Conservation (phyloP, 306 rosid genomes). For the Vicia faba region DNA sequence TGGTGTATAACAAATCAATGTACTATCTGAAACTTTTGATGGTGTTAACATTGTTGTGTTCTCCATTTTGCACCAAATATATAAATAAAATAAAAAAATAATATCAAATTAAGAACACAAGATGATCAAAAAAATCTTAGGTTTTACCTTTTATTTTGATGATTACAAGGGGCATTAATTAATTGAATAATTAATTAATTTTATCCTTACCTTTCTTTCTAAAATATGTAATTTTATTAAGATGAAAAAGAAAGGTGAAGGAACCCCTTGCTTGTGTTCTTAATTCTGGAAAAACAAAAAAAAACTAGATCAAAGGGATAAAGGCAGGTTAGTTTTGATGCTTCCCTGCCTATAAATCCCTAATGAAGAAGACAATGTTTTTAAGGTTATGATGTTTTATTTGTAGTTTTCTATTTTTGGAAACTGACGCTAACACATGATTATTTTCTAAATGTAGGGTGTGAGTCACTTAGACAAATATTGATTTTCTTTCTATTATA, state of each 20-base stretch:
- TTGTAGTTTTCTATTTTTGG: slow-evolving; percentile 14
- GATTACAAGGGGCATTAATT: background rate
- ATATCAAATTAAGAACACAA: slow-evolving; percentile 12
- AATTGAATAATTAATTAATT: background rate
- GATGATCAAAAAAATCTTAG: background rate
- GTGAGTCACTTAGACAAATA: background rate
- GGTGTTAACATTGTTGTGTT: background rate
- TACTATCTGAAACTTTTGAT: slow-evolving; percentile 16
- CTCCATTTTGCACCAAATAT: slow-evolving; percentile 24
- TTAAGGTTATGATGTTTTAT: background rate
- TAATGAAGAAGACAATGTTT: background rate
- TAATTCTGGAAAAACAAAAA: background rate
- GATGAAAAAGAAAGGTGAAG: background rate
- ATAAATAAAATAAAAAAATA: background rate
- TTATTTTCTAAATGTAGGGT: background rate
- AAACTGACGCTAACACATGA: background rate
- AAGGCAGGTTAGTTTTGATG: background rate
- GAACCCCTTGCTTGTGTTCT: slow-evolving; percentile 21
- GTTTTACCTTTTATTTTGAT: background rate
- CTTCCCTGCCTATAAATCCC: background rate
- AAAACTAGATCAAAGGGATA: background rate
- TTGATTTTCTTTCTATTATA: background rate
- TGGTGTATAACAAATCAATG: slow-evolving; percentile 69
- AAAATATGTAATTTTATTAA: background rate
- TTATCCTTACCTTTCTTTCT: background rate